Evolutionary conservation across 805 yeast genomes (phyloP), one percentile per base, ranked within the genome.

Genomic region (Pichia paraexigua): DNA sequence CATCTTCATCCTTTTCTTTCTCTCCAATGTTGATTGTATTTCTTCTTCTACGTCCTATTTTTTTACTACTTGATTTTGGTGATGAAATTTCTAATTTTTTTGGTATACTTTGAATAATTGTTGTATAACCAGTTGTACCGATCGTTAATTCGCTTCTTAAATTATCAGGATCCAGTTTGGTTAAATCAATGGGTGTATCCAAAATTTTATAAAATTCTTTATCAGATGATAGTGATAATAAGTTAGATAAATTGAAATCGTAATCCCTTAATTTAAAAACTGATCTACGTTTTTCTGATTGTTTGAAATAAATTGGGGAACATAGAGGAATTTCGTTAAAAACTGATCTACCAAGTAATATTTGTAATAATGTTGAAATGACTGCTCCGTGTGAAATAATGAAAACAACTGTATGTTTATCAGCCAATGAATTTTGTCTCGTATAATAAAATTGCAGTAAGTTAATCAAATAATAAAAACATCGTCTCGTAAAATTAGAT

Each of bases 361-460:
- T 58, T 43, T 74, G 74, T 17, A 73, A 55, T 7, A 73, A 53
- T 22, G 71, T 62, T 20, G 75, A 65, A 13, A 72, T 71, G 45
- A 72, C 68, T 1, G 77, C 76, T 9, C 77, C 78, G 52, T 74
- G 78, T 5, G 76, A 63, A 53, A 74, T 62, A 17, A 74, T 54
- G 24, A 65, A 51, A 4, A 73, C 54, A 1, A 67, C 58, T 4
- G 69, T 63, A 39, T 69, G 60, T 43, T 63, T 63, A 37, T 70
- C 64, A 8, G 66, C 62, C 39, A 58, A 55, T 7, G 58, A 58
- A 2, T 53, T 47, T 12, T 67, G 59, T n/a, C 53, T 48, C 11
- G 52, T 56, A 25, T 63, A 58, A 47, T 69, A 65, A 46, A 59
- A 63, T 48, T 68, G 70, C 17, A 71, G 50, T 11, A 73, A 59